phyloP scores from a whole-genome alignment of 495 filamentous ascomycete genomes.

The Lasiosphaeria ovina region DNA sequence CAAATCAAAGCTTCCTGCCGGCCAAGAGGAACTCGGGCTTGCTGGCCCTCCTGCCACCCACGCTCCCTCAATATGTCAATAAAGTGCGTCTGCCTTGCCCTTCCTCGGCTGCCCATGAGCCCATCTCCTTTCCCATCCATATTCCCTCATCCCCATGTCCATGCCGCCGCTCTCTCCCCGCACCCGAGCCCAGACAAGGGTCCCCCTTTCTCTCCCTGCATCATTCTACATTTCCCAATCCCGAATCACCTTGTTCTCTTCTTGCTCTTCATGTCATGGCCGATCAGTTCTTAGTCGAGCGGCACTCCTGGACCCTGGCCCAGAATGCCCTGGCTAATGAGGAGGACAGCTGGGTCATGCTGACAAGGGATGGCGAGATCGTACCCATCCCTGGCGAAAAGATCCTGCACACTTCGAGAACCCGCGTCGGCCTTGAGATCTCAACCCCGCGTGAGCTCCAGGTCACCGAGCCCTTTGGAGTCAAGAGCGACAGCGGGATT shows the following conservation, averaged over 20 bases:
- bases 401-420: conserved; percentile 45
- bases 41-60: conserved; percentile 38
- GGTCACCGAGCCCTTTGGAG: conserved; percentile 42
- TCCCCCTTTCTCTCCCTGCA: conserved; percentile 7
- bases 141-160: conserved; percentile 9
- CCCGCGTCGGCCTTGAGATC: conserved; percentile 44
- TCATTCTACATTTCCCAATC: conserved; percentile 10
- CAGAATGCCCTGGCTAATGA: conserved; percentile 40
- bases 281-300: conserved; percentile 49
- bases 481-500: conserved; percentile 49
- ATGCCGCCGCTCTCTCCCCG: conserved; percentile 7
- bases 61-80: conserved; percentile 60
- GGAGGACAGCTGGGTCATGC: conserved; percentile 53
- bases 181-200: conserved; percentile 12
- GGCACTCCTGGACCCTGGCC: conserved; percentile 35
- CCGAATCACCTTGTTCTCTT: conserved; percentile 12
- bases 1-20: conserved; percentile 28
- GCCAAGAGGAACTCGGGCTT: neutral
- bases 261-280: conserved; percentile 24
- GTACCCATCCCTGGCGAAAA: conserved; percentile 48
- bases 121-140: conserved; percentile 16
- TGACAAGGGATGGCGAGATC: conserved; percentile 49
- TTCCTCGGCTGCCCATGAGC: conserved; percentile 23
- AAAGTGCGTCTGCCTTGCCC: conserved; percentile 55
- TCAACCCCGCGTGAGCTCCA: conserved; percentile 44